These are phyloP conservation scores for Fraxinus latifolia DNA, from an alignment of 305 asterid species.

Conservation along the genomic window DNA sequence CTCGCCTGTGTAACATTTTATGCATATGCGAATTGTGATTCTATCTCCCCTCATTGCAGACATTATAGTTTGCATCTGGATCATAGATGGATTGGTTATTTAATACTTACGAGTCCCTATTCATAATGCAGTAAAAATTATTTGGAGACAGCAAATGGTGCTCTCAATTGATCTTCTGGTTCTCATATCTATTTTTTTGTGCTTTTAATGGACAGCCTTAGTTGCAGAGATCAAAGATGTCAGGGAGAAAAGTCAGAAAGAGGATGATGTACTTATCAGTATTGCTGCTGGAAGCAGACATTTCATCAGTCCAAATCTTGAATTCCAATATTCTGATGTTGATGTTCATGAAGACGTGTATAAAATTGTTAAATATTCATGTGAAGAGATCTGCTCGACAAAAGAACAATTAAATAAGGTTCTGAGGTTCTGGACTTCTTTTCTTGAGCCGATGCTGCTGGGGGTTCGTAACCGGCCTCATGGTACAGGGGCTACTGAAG, in stretches of 20 bases:
- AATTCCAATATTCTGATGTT: slow-evolving; percentile 67
- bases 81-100: not conserved
- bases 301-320: slow-evolving; percentile 64
- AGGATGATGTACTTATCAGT: slow-evolving; percentile 74
- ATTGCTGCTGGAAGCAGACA: slow-evolving; percentile 87
- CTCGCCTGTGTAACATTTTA: not conserved
- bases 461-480: slow-evolving; percentile 58
- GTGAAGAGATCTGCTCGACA: slow-evolving; percentile 92
- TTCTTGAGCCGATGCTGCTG: slow-evolving; percentile 81
- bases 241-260: slow-evolving; percentile 78
- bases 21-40: not conserved
- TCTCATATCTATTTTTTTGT: slow-evolving; percentile 27
- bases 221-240: slow-evolving; percentile 86
- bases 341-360: slow-evolving; percentile 84
- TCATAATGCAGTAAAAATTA: not conserved
- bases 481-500: slow-evolving; percentile 51
- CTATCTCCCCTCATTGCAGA: not conserved
- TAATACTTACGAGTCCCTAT: not conserved
- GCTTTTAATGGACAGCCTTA: slow-evolving; percentile 56
- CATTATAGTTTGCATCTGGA: not conserved
- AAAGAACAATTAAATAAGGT: slow-evolving; percentile 83
- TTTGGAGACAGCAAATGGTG: not conserved
- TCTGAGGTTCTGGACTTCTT: slow-evolving; percentile 81
- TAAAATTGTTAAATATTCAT: slow-evolving; percentile 80
- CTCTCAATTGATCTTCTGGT: slow-evolving; percentile 17